Evolutionary conservation across 2,329 filamentous ascomycete genomes (phyloP).

Genomic region (Teratosphaeria pseudoeucalypti): DNA sequence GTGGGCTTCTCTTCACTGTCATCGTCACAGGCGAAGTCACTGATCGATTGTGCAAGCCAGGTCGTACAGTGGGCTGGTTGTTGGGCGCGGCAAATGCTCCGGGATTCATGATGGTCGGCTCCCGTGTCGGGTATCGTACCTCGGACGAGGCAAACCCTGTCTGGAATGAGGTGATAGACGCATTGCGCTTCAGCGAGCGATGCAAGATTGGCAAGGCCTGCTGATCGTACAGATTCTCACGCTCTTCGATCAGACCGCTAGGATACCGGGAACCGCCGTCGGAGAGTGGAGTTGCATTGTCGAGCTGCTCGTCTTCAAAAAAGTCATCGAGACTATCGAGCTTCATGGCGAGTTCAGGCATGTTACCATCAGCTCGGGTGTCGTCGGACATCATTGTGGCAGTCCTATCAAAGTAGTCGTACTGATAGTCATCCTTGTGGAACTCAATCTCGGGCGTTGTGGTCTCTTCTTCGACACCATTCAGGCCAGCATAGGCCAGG

Average conservation of each 20-base stretch:
- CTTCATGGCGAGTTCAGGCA: slow-evolving; percentile 66
- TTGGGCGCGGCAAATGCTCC: slow-evolving; percentile 40
- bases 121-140: slow-evolving; percentile 45
- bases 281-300: slow-evolving; percentile 21
- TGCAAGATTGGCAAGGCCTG: slow-evolving; percentile 84
- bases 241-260: slow-evolving; percentile 41
- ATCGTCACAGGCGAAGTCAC: slow-evolving; percentile 67
- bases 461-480: slow-evolving; percentile 40
- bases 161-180: slow-evolving; percentile 67
- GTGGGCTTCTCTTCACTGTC: slow-evolving; percentile 34
- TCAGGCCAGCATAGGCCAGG: slow-evolving; percentile 27
- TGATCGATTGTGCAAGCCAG: slow-evolving; percentile 67
- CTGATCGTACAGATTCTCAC: slow-evolving; percentile 80
- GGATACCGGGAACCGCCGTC: slow-evolving; percentile 11
- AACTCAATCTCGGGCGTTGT: slow-evolving; percentile 85
- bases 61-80: slow-evolving; percentile 38
- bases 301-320: slow-evolving; percentile 37
- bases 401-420: slow-evolving; percentile 68
- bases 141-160: slow-evolving; percentile 71
- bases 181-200: slow-evolving; percentile 63
- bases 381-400: slow-evolving; percentile 93
- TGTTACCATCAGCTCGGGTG: slow-evolving; percentile 57
- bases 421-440: slow-evolving; percentile 76
- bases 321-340: slow-evolving; percentile 47
- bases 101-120: slow-evolving; percentile 45